A percentile compares a stretch with the other conserved stretches of the same genome.
Evolutionary conservation across 176 grass and related monocot genomes (phyloP).

Genomic region (Melocanna baccifera): DNA sequence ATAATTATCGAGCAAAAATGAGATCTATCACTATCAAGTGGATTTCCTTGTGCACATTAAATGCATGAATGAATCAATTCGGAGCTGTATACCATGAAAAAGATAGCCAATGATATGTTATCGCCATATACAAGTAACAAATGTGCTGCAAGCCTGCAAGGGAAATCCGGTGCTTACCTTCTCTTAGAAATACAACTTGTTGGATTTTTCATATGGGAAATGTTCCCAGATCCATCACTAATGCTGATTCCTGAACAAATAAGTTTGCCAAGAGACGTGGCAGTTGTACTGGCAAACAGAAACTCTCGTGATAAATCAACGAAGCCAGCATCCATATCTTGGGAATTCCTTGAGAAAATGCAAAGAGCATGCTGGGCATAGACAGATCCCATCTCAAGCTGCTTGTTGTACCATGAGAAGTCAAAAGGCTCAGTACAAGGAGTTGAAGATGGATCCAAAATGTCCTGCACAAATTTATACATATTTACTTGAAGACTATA

Average conservation of each 20-base stretch:
- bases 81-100: not conserved
- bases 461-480: conserved; percentile 64
- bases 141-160: not conserved
- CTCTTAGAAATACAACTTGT: conserved; percentile 33
- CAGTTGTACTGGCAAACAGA: conserved; percentile 55
- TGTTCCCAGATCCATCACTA: conserved; percentile 22
- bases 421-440: conserved; percentile 53
- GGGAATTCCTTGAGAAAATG: conserved; percentile 44
- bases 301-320: conserved; percentile 57
- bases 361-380: conserved; percentile 80
- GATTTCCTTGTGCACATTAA: not conserved
- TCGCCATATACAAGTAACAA: not conserved
- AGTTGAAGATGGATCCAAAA: conserved; percentile 54
- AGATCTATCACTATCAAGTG: not conserved
- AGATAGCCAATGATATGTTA: not conserved
- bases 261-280: conserved; percentile 59
- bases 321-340: conserved; percentile 27
- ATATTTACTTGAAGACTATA: conserved; percentile 13
- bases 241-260: conserved; percentile 31
- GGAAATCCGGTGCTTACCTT: conserved; percentile 50
- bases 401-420: conserved; percentile 56
- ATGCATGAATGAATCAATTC: conserved; percentile 1
- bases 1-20: not conserved
- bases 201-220: conserved; percentile 50
- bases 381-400: conserved; percentile 77